Evolutionary conservation across 768 basidiomycete genomes (phyloP).

Genomic region (Collybiopsis confluens): DNA sequence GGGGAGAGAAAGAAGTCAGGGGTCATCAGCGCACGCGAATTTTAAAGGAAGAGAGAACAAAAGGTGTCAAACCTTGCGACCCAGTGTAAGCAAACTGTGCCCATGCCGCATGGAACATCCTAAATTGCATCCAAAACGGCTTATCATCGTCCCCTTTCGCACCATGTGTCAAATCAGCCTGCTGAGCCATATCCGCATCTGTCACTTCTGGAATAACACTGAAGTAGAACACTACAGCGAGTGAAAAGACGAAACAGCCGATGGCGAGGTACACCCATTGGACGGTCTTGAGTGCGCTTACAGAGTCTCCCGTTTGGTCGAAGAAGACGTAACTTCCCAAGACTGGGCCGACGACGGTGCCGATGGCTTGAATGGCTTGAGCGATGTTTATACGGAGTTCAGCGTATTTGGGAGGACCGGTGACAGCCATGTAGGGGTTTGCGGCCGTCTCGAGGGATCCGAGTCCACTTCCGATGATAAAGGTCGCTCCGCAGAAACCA

Average conservation of each 20-base stretch:
- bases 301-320: slow-evolving; percentile 26
- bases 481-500: slow-evolving; percentile 32
- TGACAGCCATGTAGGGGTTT: slow-evolving; percentile 33
- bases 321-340: slow-evolving; percentile 31
- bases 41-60: background rate
- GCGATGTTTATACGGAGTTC: slow-evolving; percentile 30
- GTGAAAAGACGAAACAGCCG: slow-evolving; percentile 27
- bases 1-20: too few species aligned
- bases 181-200: slow-evolving; percentile 30
- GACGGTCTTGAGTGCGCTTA: slow-evolving; percentile 24
- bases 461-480: slow-evolving; percentile 30
- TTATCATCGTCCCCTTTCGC: slow-evolving; percentile 21
- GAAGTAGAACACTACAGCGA: slow-evolving; percentile 28
- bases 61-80: slow-evolving; percentile 22
- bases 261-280: slow-evolving; percentile 31
- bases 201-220: slow-evolving; percentile 31
- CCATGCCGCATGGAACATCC: slow-evolving; percentile 27
- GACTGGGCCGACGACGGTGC: slow-evolving; percentile 28
- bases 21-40: background rate
- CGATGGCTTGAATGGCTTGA: slow-evolving; percentile 29
- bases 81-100: slow-evolving; percentile 30
- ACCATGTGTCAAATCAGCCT: slow-evolving; percentile 28
- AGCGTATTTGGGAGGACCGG: slow-evolving; percentile 29
- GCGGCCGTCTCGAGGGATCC: slow-evolving; percentile 29
- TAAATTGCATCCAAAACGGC: slow-evolving; percentile 24